A percentile compares a stretch with the other conserved stretches of the same genome.
These are phyloP conservation scores for Exophiala sp. DNA, from an alignment of 2,329 filamentous ascomycete species.

Conservation along the genomic window DNA sequence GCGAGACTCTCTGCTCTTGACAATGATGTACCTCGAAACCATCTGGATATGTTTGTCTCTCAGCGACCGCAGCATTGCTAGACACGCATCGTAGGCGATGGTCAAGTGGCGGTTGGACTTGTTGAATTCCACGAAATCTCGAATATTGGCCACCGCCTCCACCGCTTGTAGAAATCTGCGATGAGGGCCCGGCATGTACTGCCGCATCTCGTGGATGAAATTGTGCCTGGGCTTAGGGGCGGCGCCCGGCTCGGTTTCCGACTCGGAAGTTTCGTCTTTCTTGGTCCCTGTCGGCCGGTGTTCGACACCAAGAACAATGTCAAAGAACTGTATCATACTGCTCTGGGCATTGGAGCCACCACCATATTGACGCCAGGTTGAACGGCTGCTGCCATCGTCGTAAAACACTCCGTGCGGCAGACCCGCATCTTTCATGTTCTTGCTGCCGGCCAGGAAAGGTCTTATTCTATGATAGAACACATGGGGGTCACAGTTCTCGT, in stretches of 20 bases:
- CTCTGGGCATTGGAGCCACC: constrained; percentile 96
- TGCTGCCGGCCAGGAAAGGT: constrained; percentile 92
- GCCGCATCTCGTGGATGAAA: constrained; percentile 94
- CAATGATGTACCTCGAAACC: constrained; percentile 89
- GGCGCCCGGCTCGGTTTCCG: constrained; percentile 44
- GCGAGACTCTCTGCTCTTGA: constrained; percentile 71
- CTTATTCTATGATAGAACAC: constrained; percentile 94
- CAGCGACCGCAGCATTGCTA: constrained; percentile 70
- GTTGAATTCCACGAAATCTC: constrained; percentile 66
- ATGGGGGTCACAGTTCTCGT: constrained; percentile 88
- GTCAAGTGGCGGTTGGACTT: constrained; percentile 59
- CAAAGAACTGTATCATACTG: constrained; percentile 95
- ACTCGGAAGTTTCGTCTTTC: constrained; percentile 36
- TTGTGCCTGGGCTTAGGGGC: constrained; percentile 61
- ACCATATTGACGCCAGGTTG: constrained; percentile 73
- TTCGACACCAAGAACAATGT: constrained; percentile 80
- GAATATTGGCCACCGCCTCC: constrained; percentile 74
- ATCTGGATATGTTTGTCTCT: constrained; percentile 95
- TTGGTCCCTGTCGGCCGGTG: constrained; percentile 81
- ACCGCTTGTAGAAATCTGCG: constrained; percentile 82
- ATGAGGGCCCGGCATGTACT: constrained; percentile 93
- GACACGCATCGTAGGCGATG: constrained; percentile 82
- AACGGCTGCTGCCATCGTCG: constrained; percentile 65
- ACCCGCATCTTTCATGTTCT: constrained; percentile 95
- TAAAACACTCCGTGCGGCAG: constrained; percentile 83